Conservation (phyloP, 2,329 filamentous ascomycete species). For the Ceratocystis ficicola region DNA sequence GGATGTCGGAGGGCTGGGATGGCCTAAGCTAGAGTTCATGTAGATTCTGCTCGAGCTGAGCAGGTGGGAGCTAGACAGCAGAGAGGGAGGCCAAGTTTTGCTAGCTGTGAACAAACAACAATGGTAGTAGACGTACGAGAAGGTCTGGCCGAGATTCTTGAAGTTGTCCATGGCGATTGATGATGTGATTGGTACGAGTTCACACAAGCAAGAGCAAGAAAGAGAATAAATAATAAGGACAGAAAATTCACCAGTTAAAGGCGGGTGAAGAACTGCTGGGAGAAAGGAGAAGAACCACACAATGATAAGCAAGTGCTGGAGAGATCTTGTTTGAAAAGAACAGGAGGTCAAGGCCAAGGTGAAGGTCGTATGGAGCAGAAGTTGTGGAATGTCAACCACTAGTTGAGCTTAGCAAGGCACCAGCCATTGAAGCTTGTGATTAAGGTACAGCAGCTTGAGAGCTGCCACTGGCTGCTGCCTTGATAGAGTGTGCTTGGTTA, state of each 20-base stretch:
- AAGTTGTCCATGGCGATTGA: conserved; percentile 20
- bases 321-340: neutral
- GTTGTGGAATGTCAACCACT: neutral
- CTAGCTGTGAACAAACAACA: too few relatives aligned
- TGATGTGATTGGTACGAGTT: neutral
- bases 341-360: neutral
- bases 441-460: neutral
- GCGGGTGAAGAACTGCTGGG: too few relatives aligned
- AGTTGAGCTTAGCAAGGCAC: neutral
- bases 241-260: neutral
- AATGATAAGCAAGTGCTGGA: neutral
- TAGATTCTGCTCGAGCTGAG: neutral
- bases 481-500: too few relatives aligned
- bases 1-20: neutral
- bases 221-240: conserved; percentile 4
- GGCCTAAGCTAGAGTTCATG: neutral
- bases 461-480: neutral
- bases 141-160: conserved; percentile 23
- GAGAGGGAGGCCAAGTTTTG: neutral
- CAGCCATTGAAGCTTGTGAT: conserved; percentile 11
- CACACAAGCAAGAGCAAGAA: neutral
- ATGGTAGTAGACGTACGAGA: conserved; percentile 20
- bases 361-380: neutral
- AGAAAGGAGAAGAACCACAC: too few relatives aligned
- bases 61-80: neutral